phyloP scores from a whole-genome alignment of 2,329 filamentous ascomycete genomes.

The Exophiala alcalophila region DNA sequence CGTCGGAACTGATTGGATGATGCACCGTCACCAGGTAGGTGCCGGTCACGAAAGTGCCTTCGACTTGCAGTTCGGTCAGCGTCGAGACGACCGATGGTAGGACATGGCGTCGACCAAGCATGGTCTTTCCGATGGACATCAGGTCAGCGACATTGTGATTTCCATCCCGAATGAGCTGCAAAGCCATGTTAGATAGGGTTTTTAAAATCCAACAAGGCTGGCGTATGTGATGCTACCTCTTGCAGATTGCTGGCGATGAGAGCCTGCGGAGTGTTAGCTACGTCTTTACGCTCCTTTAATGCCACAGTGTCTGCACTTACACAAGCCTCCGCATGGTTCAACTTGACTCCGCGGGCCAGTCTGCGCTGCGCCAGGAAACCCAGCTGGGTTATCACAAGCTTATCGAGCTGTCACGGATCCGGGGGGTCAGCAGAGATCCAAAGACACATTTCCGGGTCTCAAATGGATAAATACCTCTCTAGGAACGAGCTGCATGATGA shows the following conservation, averaged over 20 bases:
- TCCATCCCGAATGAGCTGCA: slow-evolving; percentile 87
- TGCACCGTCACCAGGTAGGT: slow-evolving; percentile 95
- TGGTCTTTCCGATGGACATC: slow-evolving; percentile 84
- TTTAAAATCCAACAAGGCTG: too few relatives aligned
- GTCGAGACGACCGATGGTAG: slow-evolving; percentile 75
- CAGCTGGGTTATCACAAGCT: slow-evolving; percentile 87
- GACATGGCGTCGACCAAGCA: slow-evolving; percentile 91
- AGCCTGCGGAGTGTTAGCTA: slow-evolving; percentile 36
- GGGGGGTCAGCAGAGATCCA: slow-evolving; percentile 3
- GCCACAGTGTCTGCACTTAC: too few relatives aligned
- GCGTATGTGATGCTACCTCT: slow-evolving; percentile 56
- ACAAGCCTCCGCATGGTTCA: slow-evolving; percentile 87
- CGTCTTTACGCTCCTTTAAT: too few relatives aligned
- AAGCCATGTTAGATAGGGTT: slow-evolving; percentile 9
- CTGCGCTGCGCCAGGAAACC: slow-evolving; percentile 83
- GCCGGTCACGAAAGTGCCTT: slow-evolving; percentile 86
- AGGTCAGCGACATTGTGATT: slow-evolving; percentile 87
- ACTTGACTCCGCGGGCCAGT: slow-evolving; percentile 78
- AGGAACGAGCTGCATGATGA: slow-evolving; percentile 45
- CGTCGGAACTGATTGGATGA: slow-evolving; percentile 78
- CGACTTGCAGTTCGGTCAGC: slow-evolving; percentile 82
- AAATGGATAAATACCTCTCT: slow-evolving; percentile 41
- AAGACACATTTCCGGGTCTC: too few relatives aligned
- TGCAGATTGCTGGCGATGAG: slow-evolving; percentile 81
- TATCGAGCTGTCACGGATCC: slow-evolving; percentile 68